These are phyloP conservation scores for Sporothrix brunneoviolacea DNA, from an alignment of 2,329 filamentous ascomycete species.

Conservation along the genomic window DNA sequence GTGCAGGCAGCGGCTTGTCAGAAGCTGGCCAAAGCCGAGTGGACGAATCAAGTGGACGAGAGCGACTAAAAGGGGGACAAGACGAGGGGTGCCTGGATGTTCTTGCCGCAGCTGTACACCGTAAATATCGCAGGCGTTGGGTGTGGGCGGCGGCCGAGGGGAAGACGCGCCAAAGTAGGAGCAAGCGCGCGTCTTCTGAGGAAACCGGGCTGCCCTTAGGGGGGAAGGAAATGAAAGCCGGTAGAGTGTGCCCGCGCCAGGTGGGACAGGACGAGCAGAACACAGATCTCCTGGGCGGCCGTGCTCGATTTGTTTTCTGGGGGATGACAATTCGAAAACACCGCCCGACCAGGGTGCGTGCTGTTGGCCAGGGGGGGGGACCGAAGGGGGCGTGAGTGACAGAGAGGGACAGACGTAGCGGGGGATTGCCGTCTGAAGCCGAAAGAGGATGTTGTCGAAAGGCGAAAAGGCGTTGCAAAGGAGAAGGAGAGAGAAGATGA, in stretches of 20 bases:
- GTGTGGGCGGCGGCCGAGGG: constrained; percentile 17
- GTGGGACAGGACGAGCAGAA: constrained; percentile 10
- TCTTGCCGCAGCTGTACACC: constrained; percentile 13
- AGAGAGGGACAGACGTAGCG: constrained; percentile 8
- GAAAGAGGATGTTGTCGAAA: neutral
- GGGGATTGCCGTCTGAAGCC: neutral
- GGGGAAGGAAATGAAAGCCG: neutral
- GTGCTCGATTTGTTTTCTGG: constrained; percentile 5
- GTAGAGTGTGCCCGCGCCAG: neutral
- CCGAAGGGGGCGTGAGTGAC: neutral
- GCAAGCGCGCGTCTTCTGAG: constrained; percentile 32
- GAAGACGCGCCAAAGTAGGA: constrained; percentile 23
- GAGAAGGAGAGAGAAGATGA: neutral
- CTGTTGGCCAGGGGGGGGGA: constrained; percentile 4
- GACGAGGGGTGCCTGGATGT: constrained; percentile 18
- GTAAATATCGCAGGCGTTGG: constrained; percentile 3
- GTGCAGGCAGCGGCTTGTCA: constrained; percentile 1
- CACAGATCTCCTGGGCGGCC: constrained; percentile 9
- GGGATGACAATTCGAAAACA: constrained; percentile 6
- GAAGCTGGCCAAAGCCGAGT: neutral
- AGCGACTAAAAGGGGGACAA: constrained; percentile 1
- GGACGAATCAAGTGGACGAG: constrained; percentile 14
- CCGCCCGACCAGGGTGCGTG: constrained; percentile 1
- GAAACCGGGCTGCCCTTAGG: neutral
- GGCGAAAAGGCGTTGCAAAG: neutral